A percentile compares a stretch with the other conserved stretches of the same genome.
These are phyloP conservation scores for Ophiostoma himal-ulmi DNA, from an alignment of 2,329 filamentous ascomycete genomes.

Conservation along the genomic window DNA sequence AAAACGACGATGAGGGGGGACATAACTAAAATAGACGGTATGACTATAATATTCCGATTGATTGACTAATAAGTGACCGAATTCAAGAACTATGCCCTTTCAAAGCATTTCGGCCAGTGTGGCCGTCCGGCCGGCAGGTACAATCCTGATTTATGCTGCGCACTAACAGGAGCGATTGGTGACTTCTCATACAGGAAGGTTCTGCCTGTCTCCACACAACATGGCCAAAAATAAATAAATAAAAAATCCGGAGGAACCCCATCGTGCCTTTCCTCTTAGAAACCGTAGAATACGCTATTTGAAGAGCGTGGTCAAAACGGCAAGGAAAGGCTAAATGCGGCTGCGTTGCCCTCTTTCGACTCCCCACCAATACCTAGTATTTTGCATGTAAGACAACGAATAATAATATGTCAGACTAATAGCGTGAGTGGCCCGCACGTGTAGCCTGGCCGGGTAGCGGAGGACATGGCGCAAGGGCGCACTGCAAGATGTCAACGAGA, in stretches of 20 bases:
- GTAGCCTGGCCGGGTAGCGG: not conserved
- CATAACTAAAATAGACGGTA: not conserved
- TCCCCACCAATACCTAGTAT: not conserved
- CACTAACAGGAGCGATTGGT: not conserved
- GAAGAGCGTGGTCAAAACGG: not conserved
- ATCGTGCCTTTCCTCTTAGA: not conserved
- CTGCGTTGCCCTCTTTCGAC: not conserved
- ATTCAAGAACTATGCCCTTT: not conserved
- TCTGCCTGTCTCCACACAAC: not conserved
- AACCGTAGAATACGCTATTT: not conserved
- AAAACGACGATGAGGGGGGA: not conserved
- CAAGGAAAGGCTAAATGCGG: not conserved
- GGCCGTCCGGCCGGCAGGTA: not conserved
- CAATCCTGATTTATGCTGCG: not conserved
- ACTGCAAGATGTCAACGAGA: constrained; percentile 1
- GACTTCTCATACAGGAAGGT: not conserved
- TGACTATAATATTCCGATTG: not conserved
- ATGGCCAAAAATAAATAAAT: not conserved
- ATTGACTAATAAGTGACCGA: not conserved
- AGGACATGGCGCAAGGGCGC: constrained; percentile 9
- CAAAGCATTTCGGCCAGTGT: not conserved
- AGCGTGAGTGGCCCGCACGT: not conserved
- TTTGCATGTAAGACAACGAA: not conserved
- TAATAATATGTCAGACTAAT: constrained; percentile 4
- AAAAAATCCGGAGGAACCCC: not conserved